These are phyloP conservation scores for Picea glauca DNA, from an alignment of 75 land plant species.

Conservation along the genomic window DNA sequence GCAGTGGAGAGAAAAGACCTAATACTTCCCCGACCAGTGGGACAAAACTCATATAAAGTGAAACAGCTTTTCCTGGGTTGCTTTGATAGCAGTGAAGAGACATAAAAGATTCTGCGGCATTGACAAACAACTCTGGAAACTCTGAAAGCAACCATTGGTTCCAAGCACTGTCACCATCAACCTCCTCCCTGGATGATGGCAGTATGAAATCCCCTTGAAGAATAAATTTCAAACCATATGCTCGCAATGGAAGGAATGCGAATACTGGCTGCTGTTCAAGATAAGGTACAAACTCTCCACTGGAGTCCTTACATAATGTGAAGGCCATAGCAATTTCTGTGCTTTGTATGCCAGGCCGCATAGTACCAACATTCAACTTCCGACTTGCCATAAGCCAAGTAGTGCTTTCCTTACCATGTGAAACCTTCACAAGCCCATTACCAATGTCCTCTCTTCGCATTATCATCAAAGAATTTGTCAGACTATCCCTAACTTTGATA, in stretches of 20 bases:
- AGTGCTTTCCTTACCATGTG: conserved; percentile 51
- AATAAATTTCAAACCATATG: conserved; percentile 90
- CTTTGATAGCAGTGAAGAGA: conserved; percentile 49
- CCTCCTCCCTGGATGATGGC: conserved; percentile 94
- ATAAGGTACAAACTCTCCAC: conserved; percentile 46
- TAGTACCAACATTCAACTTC: conserved; percentile 39
- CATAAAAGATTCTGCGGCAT: conserved; percentile 61
- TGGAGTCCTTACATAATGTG: conserved; percentile 44
- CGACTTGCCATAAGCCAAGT: conserved; percentile 69
- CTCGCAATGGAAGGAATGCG: conserved; percentile 88
- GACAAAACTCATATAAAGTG: conserved; percentile 79
- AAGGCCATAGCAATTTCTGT: conserved; percentile 89
- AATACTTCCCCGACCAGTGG: conserved; percentile 90
- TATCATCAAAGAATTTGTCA: conserved; percentile 44
- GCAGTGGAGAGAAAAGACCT: conserved; percentile 86
- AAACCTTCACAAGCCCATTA: conserved; percentile 74
- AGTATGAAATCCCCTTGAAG: conserved; percentile 93
- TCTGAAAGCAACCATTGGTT: conserved; percentile 95
- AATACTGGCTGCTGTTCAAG: conserved; percentile 83
- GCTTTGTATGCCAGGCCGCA: conserved; percentile 49
- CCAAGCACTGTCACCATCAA: conserved; percentile 89
- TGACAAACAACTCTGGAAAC: conserved; percentile 63
- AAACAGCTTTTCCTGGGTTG: conserved; percentile 61
- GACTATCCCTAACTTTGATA: conserved; percentile 56
- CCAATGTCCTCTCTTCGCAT: conserved; percentile 69